Percentiles rank a stretch among this genome's conserved stretches.
Evolutionary conservation across 345 rosid genomes (phyloP).

Genomic region (Turritis glabra): DNA sequence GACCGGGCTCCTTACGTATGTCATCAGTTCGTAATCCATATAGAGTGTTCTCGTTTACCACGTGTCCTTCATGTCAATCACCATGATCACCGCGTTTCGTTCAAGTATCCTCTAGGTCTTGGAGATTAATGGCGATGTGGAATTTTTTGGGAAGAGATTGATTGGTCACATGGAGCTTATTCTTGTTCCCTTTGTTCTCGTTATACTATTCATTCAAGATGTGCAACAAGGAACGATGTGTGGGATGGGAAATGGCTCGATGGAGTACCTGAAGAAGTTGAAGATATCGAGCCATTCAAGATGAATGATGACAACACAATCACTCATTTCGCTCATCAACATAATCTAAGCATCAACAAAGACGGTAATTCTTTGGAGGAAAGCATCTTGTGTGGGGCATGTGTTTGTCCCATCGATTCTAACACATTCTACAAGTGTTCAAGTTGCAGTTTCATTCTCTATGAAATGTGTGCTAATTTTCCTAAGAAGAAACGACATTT

Average conservation of each 20-base stretch:
- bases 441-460: neutral
- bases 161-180: slow-evolving; percentile 27
- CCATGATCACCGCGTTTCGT: slow-evolving; percentile 17
- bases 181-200: neutral
- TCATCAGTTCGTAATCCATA: neutral
- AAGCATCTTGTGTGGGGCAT: neutral
- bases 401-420: neutral
- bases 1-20: slow-evolving; percentile 4
- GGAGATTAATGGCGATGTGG: neutral
- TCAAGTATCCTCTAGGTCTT: slow-evolving; percentile 11
- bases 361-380: neutral
- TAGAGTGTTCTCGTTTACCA: neutral
- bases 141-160: slow-evolving; percentile 2
- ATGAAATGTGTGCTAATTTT: neutral
- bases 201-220: neutral
- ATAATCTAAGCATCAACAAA: neutral
- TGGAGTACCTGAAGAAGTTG: slow-evolving; percentile 1
- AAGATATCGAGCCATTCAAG: neutral
- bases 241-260: slow-evolving; percentile 12
- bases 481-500: neutral
- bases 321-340: slow-evolving; percentile 15
- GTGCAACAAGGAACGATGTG: neutral
- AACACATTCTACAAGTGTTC: neutral
- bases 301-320: slow-evolving; percentile 9
- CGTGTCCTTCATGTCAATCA: neutral